Conservation (phyloP, 352 stramenopile species). For the Stramenopiles sp. region DNA sequence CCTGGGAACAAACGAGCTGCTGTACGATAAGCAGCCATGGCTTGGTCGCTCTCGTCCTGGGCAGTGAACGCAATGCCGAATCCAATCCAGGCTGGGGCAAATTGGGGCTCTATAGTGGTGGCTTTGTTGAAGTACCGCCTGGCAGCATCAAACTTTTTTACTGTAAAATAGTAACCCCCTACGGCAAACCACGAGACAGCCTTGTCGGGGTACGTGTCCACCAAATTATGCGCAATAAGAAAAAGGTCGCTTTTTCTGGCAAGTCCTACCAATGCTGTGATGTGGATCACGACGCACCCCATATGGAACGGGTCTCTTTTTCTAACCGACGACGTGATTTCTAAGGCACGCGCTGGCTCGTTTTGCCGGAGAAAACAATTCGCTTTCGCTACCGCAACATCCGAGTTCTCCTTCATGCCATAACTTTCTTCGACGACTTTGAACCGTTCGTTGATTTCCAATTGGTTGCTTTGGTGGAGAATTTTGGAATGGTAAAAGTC, state of each 20-base stretch:
- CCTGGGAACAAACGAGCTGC: conserved; percentile 74
- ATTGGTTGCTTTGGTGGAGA: conserved; percentile 29
- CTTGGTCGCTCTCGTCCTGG: conserved; percentile 91
- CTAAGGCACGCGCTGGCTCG: conserved; percentile 45
- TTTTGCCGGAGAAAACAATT: conserved; percentile 45
- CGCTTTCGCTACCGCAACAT: conserved; percentile 26
- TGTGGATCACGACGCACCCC: conserved; percentile 48
- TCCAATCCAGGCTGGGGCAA: conserved; percentile 82
- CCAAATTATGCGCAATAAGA: conserved; percentile 79
- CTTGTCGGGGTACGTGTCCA: conserved; percentile 77
- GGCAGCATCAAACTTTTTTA: conserved; percentile 74
- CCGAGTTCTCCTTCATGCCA: conserved; percentile 36
- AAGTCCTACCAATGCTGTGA: conserved; percentile 69
- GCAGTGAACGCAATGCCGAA: conserved; percentile 86
- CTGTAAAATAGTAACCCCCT: conserved; percentile 82
- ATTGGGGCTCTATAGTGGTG: conserved; percentile 64
- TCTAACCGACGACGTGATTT: conserved; percentile 29
- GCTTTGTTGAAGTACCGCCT: conserved; percentile 80
- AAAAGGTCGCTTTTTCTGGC: conserved; percentile 79
- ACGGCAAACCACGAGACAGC: conserved; percentile 82
- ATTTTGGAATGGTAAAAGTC: conserved; percentile 42
- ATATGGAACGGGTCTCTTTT: conserved; percentile 50
- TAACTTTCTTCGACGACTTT: conserved; percentile 34
- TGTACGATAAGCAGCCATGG: conserved; percentile 83
- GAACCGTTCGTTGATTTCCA: conserved; percentile 40